These are phyloP conservation scores for Tricholoma saponaceum DNA, from an alignment of 768 basidiomycete genomes.

Conservation along the genomic window DNA sequence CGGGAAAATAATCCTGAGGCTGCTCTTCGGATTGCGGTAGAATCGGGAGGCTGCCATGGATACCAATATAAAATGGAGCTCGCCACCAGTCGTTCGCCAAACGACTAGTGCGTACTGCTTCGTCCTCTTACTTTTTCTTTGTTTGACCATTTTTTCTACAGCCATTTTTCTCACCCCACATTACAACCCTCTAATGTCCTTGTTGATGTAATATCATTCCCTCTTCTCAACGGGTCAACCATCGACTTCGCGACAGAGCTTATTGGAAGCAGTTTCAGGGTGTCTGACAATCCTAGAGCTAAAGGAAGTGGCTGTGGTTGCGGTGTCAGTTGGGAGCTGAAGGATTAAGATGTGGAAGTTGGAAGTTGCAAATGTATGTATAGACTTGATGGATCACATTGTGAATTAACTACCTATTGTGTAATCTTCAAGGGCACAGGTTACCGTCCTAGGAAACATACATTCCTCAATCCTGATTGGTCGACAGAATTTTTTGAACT, in stretches of 20 bases:
- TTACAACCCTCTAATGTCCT: conserved; percentile 73
- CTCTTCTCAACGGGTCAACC: conserved; percentile 82
- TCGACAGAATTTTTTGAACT: no score
- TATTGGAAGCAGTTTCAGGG: conserved; percentile 87
- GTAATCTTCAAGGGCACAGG: no score
- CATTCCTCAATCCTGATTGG: no score
- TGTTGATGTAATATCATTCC: conserved; percentile 83
- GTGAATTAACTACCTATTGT: no score
- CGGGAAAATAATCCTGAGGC: conserved; percentile 58
- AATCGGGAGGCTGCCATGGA: conserved; percentile 95
- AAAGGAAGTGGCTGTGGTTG: conserved; percentile 91
- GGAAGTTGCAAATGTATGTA: neutral
- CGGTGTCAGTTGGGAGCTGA: conserved; percentile 93
- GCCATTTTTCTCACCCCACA: conserved; percentile 69
- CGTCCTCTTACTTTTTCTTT: neutral
- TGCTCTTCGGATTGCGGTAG: conserved; percentile 79
- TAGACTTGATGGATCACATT: neutral
- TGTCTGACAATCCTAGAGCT: conserved; percentile 85
- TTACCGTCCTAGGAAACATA: no score
- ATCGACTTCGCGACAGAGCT: conserved; percentile 92
- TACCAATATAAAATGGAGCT: conserved; percentile 95
- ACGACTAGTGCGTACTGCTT: conserved; percentile 74
- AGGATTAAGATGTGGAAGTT: conserved; percentile 29
- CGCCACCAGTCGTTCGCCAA: conserved; percentile 52
- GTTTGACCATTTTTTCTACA: conserved; percentile 21